These are phyloP conservation scores for Macrotyloma uniflorum DNA, from an alignment of 306 rosid genomes.

Conservation along the genomic window DNA sequence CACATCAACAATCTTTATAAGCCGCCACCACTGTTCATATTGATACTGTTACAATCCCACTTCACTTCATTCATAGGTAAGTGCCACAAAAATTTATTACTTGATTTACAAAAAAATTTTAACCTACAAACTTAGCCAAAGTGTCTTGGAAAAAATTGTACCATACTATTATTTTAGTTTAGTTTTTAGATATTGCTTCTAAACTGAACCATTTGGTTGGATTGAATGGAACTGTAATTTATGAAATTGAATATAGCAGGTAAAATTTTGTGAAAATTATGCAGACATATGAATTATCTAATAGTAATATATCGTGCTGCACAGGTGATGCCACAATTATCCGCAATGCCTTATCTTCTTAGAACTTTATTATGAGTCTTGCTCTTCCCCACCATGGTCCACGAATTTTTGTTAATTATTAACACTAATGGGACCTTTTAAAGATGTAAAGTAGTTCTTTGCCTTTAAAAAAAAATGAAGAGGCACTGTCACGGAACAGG, in stretches of 20 bases:
- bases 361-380: slow-evolving; percentile 2
- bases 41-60: slow-evolving; percentile 27
- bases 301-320: neutral
- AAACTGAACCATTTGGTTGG: too few relatives aligned
- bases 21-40: neutral
- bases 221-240: too few relatives aligned
- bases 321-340: slow-evolving; percentile 24
- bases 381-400: slow-evolving; percentile 22
- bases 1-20: neutral
- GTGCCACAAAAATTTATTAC: neutral
- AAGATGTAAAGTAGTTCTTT: slow-evolving; percentile 39
- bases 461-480: slow-evolving; percentile 38
- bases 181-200: too few relatives aligned
- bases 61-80: neutral
- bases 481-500: slow-evolving; percentile 39
- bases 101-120: too few relatives aligned
- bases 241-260: too few relatives aligned
- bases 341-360: slow-evolving; percentile 33
- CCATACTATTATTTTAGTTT: too few relatives aligned
- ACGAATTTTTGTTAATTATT: slow-evolving; percentile 24
- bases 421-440: slow-evolving; percentile 33
- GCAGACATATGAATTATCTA: too few relatives aligned
- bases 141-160: too few relatives aligned
- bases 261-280: neutral
- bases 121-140: too few relatives aligned